A percentile compares a stretch with the other conserved stretches of the same genome.
Evolutionary conservation across 2,329 filamentous ascomycete genomes (phyloP).

Genomic region (Juglanconis juglandina): DNA sequence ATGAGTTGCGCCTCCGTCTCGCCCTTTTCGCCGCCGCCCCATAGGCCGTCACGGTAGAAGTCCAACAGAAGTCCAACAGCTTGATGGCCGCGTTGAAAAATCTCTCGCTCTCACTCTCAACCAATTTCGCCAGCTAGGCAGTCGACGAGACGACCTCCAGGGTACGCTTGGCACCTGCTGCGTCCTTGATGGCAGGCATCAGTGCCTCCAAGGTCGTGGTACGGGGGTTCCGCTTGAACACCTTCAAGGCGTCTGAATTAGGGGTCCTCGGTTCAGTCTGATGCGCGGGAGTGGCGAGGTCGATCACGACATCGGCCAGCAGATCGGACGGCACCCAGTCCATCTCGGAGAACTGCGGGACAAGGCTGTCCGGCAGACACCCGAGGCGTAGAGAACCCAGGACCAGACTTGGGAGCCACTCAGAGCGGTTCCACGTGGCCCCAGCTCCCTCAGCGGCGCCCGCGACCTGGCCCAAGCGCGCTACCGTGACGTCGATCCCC

Average conservation of each 20-base stretch:
- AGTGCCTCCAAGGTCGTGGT: slow-evolving; percentile 1
- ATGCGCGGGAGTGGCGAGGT: background rate
- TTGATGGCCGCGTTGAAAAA: background rate
- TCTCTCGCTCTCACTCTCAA: background rate
- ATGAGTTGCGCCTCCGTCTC: background rate
- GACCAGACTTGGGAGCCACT: slow-evolving; percentile 6
- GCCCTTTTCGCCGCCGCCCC: background rate
- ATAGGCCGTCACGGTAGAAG: background rate
- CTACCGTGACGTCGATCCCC: slow-evolving; percentile 26
- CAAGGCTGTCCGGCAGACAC: background rate
- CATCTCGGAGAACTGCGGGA: background rate
- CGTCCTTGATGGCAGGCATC: background rate
- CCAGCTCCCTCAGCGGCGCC: slow-evolving; percentile 20
- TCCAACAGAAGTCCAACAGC: background rate
- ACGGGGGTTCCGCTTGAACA: slow-evolving; percentile 4
- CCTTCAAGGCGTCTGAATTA: background rate
- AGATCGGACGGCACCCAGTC: slow-evolving; percentile 6
- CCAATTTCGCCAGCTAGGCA: background rate
- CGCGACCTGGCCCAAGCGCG: slow-evolving; percentile 33
- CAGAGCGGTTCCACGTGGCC: background rate
- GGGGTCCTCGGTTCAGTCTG: background rate
- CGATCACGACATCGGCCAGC: background rate
- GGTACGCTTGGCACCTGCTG: background rate
- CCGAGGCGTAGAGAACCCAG: background rate
- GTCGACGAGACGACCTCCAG: background rate